Evolutionary conservation across 805 yeast species (phyloP).

Genomic region (Komagataella pastoris): DNA sequence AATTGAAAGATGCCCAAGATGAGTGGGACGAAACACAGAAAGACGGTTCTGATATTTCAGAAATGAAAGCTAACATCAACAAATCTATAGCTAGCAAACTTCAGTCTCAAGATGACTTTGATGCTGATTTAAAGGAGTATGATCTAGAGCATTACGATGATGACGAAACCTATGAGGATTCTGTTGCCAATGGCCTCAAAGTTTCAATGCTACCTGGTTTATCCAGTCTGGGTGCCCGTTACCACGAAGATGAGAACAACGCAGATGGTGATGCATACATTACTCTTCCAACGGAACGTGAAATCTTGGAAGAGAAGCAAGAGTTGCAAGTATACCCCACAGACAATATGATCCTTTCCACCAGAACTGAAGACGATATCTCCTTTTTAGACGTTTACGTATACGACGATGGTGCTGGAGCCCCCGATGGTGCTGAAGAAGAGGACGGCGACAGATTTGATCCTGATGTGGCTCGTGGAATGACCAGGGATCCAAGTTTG

Average conservation of each 20-base stretch:
- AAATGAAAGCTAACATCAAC: background rate
- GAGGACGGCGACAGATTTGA: slow-evolving; percentile 53
- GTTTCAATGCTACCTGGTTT: slow-evolving; percentile 64
- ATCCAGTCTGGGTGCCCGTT: slow-evolving; percentile 42
- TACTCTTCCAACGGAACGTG: slow-evolving; percentile 48
- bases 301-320: slow-evolving; percentile 60
- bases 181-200: slow-evolving; percentile 37
- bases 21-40: slow-evolving; percentile 38
- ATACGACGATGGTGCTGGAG: slow-evolving; percentile 88
- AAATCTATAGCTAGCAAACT: slow-evolving; percentile 11
- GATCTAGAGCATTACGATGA: slow-evolving; percentile 78
- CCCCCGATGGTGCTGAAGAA: slow-evolving; percentile 53
- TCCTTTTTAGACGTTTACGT: slow-evolving; percentile 88
- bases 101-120: slow-evolving; percentile 45
- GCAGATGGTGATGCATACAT: slow-evolving; percentile 31
- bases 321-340: slow-evolving; percentile 82
- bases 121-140: slow-evolving; percentile 81
- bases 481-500: slow-evolving; percentile 58
- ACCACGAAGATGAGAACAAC: slow-evolving; percentile 28
- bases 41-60: slow-evolving; percentile 12
- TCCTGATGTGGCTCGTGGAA: slow-evolving; percentile 63
- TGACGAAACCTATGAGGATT: slow-evolving; percentile 36
- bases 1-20: slow-evolving; percentile 63
- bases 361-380: slow-evolving; percentile 93
- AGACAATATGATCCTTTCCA: slow-evolving; percentile 79